Evolutionary conservation across 179 eudicot genomes (phyloP), one percentile per base, ranked within the genome.

Genomic region (Actinidia arguta): DNA sequence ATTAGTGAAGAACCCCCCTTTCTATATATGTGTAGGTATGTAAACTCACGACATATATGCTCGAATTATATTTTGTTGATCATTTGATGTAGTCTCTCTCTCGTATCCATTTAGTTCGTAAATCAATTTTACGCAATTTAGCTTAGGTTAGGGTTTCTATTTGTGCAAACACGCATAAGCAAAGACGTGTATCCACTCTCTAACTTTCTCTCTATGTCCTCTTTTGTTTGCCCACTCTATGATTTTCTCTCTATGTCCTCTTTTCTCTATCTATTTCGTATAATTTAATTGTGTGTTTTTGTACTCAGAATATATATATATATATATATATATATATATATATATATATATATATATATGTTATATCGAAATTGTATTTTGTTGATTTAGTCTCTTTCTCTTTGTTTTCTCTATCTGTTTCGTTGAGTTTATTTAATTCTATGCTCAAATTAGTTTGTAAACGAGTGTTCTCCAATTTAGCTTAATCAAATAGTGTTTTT

Each of bases 21-120:
- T 39, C 47, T n/a, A 17, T 17, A 12, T 44, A 16, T 52, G 5
- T 42, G 27, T 18, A 13, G 42, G 17, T 69, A 8, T 69, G 73
- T 69, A 20, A n/a, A n/a, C n/a, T n/a, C n/a, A n/a, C n/a, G n/a
- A n/a, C n/a, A n/a, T n/a, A n/a, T n/a, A n/a, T n/a, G n/a, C n/a
- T n/a, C n/a, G n/a, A n/a, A n/a, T n/a, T n/a, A n/a, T n/a, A n/a
- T n/a, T n/a, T n/a, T n/a, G n/a, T n/a, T n/a, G n/a, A n/a, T n/a
- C n/a, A n/a, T n/a, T n/a, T n/a, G n/a, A 20, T 69, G 51, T 20
- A 42, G 73, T n/a, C 36, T 47, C 79, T 76, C 36, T 42, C 52
- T n/a, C 5, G 20, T 59, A 17, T 24, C 46, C 59, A 6, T n/a
- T 51, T 70, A 7, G 18, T 42, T 1, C 56, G 48, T 75, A 31